phyloP scores from a whole-genome alignment of 148 eudicot species.

The Silene conica region DNA sequence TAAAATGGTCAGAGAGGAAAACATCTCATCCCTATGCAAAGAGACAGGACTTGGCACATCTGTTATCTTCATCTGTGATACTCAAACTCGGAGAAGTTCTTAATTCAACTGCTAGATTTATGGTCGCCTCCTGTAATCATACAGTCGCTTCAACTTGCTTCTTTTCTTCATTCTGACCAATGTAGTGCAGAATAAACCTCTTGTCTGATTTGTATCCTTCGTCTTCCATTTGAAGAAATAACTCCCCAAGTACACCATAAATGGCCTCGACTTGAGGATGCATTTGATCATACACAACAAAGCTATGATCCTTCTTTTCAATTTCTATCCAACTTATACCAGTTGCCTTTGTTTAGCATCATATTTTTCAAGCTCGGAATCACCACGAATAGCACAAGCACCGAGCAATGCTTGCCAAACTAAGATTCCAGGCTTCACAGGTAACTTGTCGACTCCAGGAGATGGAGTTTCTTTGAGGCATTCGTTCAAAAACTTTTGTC shows the following conservation, averaged over 20 bases:
- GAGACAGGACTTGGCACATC: not conserved
- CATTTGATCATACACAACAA: constrained; percentile 67
- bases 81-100: not conserved
- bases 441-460: constrained; percentile 70
- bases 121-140: not conserved
- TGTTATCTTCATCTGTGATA: not conserved
- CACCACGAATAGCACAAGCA: constrained; percentile 61
- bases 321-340: constrained; percentile 90
- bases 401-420: constrained; percentile 92
- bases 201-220: constrained; percentile 63
- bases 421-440: constrained; percentile 51
- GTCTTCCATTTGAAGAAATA: constrained; percentile 61
- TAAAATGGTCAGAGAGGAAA: not conserved
- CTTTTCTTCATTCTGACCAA: constrained; percentile 35
- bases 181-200: constrained; percentile 36
- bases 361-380: constrained; percentile 56
- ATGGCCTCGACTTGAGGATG: constrained; percentile 47
- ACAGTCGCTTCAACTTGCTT: constrained; percentile 13
- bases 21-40: constrained; percentile 1
- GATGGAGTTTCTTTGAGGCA: constrained; percentile 55
- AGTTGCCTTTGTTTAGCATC: constrained; percentile 76
- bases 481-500: constrained; percentile 40
- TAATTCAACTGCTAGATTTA: not conserved
- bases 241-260: constrained; percentile 34
- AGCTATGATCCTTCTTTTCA: constrained; percentile 60